Evolutionary conservation across 148 eudicot species (phyloP), one percentile per base, ranked within the genome.

Genomic region (Rheum nobile): DNA sequence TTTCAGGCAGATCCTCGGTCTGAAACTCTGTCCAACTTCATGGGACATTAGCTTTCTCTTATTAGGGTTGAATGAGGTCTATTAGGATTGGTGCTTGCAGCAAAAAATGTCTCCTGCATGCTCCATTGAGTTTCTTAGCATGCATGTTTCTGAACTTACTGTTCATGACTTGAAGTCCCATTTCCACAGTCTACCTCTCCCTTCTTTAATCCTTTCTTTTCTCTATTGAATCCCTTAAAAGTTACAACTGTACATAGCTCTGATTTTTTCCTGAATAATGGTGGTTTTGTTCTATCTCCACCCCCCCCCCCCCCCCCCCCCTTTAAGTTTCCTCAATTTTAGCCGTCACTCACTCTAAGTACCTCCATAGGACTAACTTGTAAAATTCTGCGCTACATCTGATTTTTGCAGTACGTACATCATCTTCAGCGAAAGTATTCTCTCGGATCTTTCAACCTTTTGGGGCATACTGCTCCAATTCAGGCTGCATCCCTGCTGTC

Each of bases 391-490:
- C 17, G 2, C 22, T 12, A 26, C 42, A 57, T 46, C 26, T 79
- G 48, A n/a, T 39, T 78, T 74, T 8, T 81, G 80, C 84, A 84
- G 86, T 84, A 84, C 44, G 86, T 84, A 55, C 86, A n/a, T n/a
- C n/a, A n/a, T n/a, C n/a, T n/a, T n/a, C n/a, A n/a, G n/a, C n/a
- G n/a, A n/a, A n/a, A n/a, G n/a, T n/a, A n/a, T n/a, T n/a, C n/a
- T n/a, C n/a, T n/a, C n/a, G n/a, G n/a, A n/a, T n/a, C n/a, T n/a
- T n/a, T n/a, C n/a, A n/a, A n/a, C n/a, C n/a, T n/a, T n/a, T n/a
- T n/a, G n/a, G n/a, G n/a, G n/a, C n/a, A n/a, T n/a, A n/a, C n/a
- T n/a, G n/a, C n/a, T n/a, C n/a, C n/a, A n/a, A n/a, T n/a, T n/a
- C n/a, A n/a, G n/a, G n/a, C n/a, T n/a, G n/a, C n/a, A n/a, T n/a